Evolutionary conservation across 2,329 filamentous ascomycete genomes (phyloP).

Genomic region (Arthrocladium fulminans): DNA sequence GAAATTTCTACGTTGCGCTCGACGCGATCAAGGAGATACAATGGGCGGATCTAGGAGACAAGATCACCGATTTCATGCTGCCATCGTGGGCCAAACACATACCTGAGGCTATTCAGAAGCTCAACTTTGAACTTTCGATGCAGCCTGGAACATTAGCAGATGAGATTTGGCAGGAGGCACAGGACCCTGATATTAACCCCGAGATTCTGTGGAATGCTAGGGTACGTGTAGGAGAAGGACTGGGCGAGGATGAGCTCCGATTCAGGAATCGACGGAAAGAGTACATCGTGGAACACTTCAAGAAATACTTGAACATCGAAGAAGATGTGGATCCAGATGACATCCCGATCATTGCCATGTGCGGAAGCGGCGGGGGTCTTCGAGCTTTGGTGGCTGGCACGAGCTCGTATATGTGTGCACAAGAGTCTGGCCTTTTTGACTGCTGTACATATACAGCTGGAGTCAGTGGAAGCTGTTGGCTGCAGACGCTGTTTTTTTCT

Average conservation of each 20-base stretch:
- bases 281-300: conserved; percentile 63
- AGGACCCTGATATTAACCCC: conserved; percentile 72
- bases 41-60: conserved; percentile 40
- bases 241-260: conserved; percentile 73
- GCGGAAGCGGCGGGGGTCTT: conserved; percentile 84
- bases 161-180: conserved; percentile 87
- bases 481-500: conserved; percentile 79
- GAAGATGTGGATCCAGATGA: conserved; percentile 90
- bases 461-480: conserved; percentile 93
- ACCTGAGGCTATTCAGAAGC: conserved; percentile 68
- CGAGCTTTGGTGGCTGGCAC: conserved; percentile 83
- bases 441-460: conserved; percentile 92
- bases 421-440: conserved; percentile 83
- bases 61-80: conserved; percentile 61
- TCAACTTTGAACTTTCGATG: conserved; percentile 81
- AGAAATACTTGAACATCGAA: conserved; percentile 68
- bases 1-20: conserved; percentile 33
- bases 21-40: conserved; percentile 34
- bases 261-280: conserved; percentile 62
- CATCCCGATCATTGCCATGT: conserved; percentile 86
- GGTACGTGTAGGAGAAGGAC: conserved; percentile 70
- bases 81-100: conserved; percentile 74
- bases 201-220: conserved; percentile 75
- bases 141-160: conserved; percentile 79
- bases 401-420: conserved; percentile 73